Base-by-base conservation (phyloP, 352 stramenopile species). In the Phytopythium montanum region DNA sequence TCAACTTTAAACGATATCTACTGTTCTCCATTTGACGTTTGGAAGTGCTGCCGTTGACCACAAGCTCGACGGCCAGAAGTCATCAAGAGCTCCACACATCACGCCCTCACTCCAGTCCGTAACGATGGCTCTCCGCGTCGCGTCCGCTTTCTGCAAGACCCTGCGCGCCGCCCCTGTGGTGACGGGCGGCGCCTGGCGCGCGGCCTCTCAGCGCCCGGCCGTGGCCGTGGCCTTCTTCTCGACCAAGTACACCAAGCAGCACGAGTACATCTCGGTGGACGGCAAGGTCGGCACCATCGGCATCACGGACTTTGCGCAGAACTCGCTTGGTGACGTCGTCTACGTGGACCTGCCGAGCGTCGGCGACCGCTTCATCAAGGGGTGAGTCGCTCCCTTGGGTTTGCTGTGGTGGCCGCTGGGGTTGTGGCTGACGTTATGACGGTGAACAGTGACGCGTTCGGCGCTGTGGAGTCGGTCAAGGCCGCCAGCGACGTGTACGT, bases 391-490 rank as follows among this genome's bases (percentile, higher is more conserved):
- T 31, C 4, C 44, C 12, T 38, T 21, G 28, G 16, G 19, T 2
- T 12, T 54, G 28, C 21, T 54, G 16, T 14, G 12, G 5, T 23
- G 16, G 14, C 41, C 34, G 46, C 12, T 28, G 12, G 36, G 16
- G 21, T 34, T 26, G 26, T 54, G 28, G 18, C 10, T 58, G 25
- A 19, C 31, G 31, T 10, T 36, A 6, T 10, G 31, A 10, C 31
- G 31, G 12, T 6, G 31, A 36, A 36, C 53, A 97, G 88, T 44
- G 88, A 99, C 33, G 70, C 77, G 33, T 99, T 99, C 72, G 97
- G 95, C 61, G 95, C 91, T 44, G 97, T 99, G 5, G 97, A 99
- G 80, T 99, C 97, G 28, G 97, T 99, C 52, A 99, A 99, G 87
- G 97, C 97, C 49, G 97, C 97, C 26, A 98, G 87, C 29, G 97